A percentile compares a stretch with the other conserved stretches of the same genome.
Conservation (phyloP, 2,329 filamentous ascomycete species). For the Trichophyton verrucosum region DNA sequence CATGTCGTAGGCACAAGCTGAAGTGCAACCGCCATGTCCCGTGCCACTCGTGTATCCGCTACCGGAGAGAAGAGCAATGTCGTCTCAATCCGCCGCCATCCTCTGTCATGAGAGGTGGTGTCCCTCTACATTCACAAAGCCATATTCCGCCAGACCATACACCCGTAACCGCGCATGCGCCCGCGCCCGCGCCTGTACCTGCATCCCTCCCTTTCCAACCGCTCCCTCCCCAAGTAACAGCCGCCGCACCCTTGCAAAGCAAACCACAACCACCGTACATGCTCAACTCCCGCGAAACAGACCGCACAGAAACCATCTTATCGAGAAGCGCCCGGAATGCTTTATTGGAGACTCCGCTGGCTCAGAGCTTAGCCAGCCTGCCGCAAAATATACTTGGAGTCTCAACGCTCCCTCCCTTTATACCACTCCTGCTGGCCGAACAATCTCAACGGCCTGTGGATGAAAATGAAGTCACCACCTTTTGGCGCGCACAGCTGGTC, state of each 20-base stretch:
- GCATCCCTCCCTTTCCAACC: background rate
- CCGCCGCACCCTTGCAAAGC: background rate
- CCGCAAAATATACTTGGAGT: background rate
- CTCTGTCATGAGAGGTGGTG: constrained; percentile 10
- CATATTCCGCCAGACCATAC: background rate
- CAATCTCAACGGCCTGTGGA: background rate
- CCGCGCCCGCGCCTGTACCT: background rate
- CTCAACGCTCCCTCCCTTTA: background rate
- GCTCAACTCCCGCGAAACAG: background rate
- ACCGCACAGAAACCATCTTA: background rate
- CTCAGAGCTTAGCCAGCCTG: background rate
- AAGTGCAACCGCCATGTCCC: constrained; percentile 24
- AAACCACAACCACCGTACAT: background rate
- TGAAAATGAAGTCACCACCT: constrained; percentile 11
- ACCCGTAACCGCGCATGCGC: background rate
- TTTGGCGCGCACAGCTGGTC: constrained; percentile 17
- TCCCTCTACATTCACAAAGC: background rate
- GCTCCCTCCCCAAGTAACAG: background rate
- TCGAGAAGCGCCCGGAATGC: background rate
- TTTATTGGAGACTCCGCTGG: background rate
- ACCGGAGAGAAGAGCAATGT: constrained; percentile 21
- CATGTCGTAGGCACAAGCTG: constrained; percentile 23
- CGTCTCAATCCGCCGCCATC: constrained; percentile 20
- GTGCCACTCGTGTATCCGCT: constrained; percentile 22
- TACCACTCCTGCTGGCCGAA: background rate